Conservation (phyloP, 129 eudicot species). For the Silybum marianum region DNA sequence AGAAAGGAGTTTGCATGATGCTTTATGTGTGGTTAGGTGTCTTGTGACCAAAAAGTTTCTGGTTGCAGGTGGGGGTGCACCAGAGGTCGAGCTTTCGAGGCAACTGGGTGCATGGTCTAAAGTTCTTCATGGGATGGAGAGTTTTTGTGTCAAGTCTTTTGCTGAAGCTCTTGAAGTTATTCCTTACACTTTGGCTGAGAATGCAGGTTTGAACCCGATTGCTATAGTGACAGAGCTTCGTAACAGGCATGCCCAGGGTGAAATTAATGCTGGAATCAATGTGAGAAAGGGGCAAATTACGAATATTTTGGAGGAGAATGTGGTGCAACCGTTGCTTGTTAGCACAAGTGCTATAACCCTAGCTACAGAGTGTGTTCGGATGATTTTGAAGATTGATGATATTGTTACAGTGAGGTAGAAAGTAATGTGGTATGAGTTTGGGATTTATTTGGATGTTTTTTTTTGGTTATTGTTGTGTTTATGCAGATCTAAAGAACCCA, state of each 20-base stretch:
- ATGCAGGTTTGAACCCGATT: slow-evolving; percentile 75
- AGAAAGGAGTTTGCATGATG: slow-evolving; percentile 38
- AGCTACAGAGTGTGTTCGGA: slow-evolving; percentile 76
- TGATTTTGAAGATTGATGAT: slow-evolving; percentile 87
- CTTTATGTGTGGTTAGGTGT: slow-evolving; percentile 52
- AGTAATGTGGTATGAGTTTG: not conserved
- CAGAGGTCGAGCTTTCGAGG: slow-evolving; percentile 74
- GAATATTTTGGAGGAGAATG: slow-evolving; percentile 75
- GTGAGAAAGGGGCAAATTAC: slow-evolving; percentile 84
- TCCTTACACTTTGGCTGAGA: slow-evolving; percentile 75
- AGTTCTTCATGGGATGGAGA: slow-evolving; percentile 74
- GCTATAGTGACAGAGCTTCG: slow-evolving; percentile 72
- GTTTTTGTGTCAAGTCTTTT: slow-evolving; percentile 59
- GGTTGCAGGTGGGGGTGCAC: slow-evolving; percentile 86
- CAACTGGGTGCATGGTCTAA: slow-evolving; percentile 81
- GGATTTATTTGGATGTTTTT: not conserved
- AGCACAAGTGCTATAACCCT: slow-evolving; percentile 73
- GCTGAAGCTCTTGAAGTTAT: slow-evolving; percentile 76
- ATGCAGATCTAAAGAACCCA: slow-evolving; percentile 1
- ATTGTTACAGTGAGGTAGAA: slow-evolving; percentile 78
- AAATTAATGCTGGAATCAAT: slow-evolving; percentile 72
- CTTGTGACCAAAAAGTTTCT: slow-evolving; percentile 67
- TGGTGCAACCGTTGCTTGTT: slow-evolving; percentile 75
- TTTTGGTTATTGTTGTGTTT: not conserved
- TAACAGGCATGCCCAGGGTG: slow-evolving; percentile 78